phyloP scores from a whole-genome alignment of 2,329 filamentous ascomycete genomes.

The Nakataea oryzae region DNA sequence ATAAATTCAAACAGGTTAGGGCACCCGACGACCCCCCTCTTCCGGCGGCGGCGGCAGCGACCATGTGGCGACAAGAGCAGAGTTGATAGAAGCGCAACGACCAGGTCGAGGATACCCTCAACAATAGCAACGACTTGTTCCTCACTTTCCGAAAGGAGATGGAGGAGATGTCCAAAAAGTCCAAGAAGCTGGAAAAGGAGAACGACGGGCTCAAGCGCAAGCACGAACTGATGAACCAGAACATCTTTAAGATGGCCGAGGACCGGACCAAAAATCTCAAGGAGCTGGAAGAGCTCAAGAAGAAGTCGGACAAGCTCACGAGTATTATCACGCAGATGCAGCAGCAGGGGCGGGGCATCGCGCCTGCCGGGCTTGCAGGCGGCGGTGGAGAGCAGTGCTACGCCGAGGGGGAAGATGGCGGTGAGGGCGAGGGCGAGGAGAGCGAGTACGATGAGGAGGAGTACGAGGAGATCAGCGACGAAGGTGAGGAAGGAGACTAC shows the following conservation, averaged over 20 bases:
- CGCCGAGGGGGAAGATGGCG: slow-evolving; percentile 40
- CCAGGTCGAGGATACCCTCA: slow-evolving; percentile 95
- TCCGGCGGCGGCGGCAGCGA: neutral
- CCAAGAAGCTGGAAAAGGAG: slow-evolving; percentile 91
- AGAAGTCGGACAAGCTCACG: slow-evolving; percentile 84
- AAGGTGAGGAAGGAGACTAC: slow-evolving; percentile 17
- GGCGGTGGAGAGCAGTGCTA: slow-evolving; percentile 50
- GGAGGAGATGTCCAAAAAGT: slow-evolving; percentile 99
- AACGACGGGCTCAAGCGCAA: slow-evolving; percentile 86
- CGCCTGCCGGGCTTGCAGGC: slow-evolving; percentile 44
- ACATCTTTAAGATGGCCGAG: slow-evolving; percentile 95
- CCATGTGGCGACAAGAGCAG: slow-evolving; percentile 9
- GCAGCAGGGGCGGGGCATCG: slow-evolving; percentile 73
- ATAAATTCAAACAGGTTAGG: slow-evolving; percentile 98
- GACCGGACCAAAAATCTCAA: slow-evolving; percentile 70
- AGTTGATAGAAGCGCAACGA: slow-evolving; percentile 22
- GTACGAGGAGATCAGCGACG: slow-evolving; percentile 38
- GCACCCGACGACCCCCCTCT: neutral
- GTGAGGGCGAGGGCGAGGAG: slow-evolving; percentile 52
- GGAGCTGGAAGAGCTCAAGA: slow-evolving; percentile 68
- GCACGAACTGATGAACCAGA: slow-evolving; percentile 85
- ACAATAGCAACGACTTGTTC: slow-evolving; percentile 96
- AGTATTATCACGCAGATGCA: slow-evolving; percentile 96
- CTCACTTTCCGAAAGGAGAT: slow-evolving; percentile 96
- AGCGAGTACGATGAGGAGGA: slow-evolving; percentile 53